These are phyloP conservation scores for Aureobasidium subglaciale DNA, from an alignment of 2,329 filamentous ascomycete species.

Conservation along the genomic window DNA sequence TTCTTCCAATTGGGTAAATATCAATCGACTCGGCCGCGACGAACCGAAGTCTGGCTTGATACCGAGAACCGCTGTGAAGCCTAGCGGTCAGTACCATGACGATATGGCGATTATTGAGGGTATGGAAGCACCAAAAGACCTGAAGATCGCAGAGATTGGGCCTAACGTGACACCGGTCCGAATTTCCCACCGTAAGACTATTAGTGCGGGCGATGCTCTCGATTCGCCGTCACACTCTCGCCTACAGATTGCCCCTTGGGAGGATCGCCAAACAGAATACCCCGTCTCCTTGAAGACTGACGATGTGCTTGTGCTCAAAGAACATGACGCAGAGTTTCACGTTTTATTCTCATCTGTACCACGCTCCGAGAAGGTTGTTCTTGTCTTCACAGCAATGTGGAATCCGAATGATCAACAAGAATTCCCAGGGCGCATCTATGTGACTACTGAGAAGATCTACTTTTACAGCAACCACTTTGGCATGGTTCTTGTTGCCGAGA, in stretches of 20 bases:
- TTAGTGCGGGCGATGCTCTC: slow-evolving; percentile 32
- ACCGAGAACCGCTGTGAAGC: slow-evolving; percentile 8
- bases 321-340: slow-evolving; percentile 88
- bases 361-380: slow-evolving; percentile 70
- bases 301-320: slow-evolving; percentile 65
- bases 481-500: slow-evolving; percentile 73
- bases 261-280: slow-evolving; percentile 67
- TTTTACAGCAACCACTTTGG: slow-evolving; percentile 96
- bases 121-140: slow-evolving; percentile 15
- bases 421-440: slow-evolving; percentile 78
- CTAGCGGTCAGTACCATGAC: slow-evolving; percentile 20
- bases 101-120: slow-evolving; percentile 28
- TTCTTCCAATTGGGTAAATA: slow-evolving; percentile 69
- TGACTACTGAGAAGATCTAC: slow-evolving; percentile 81
- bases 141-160: slow-evolving; percentile 17
- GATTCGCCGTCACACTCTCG: slow-evolving; percentile 6
- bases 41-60: slow-evolving; percentile 34
- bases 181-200: slow-evolving; percentile 46
- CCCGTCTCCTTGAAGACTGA: slow-evolving; percentile 68
- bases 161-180: slow-evolving; percentile 19
- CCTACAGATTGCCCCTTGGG: slow-evolving; percentile 27
- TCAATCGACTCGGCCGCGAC: slow-evolving; percentile 54
- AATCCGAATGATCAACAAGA: slow-evolving; percentile 66
- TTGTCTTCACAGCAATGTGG: slow-evolving; percentile 93
- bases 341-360: slow-evolving; percentile 80